Evolutionary conservation across 352 stramenopile species (phyloP).

Genomic region (Aphanomyces stellatus): DNA sequence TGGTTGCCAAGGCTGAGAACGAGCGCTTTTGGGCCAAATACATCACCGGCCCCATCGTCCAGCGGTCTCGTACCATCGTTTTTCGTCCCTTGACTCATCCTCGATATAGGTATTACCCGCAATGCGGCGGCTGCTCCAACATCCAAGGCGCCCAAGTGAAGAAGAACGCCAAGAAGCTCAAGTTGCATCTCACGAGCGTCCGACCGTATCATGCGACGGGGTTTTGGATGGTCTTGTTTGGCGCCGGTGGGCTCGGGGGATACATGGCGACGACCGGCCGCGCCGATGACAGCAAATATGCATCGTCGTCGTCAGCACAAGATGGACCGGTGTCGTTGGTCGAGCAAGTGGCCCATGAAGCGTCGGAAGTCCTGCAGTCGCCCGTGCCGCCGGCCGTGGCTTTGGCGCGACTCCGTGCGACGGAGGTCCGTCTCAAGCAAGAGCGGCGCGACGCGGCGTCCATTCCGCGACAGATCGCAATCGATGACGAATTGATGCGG

Average conservation of each 20-base stretch:
- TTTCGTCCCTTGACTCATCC: too few relatives aligned
- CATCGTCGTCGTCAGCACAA: too few relatives aligned
- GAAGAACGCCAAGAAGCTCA: constrained; percentile 39
- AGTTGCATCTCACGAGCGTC: constrained; percentile 50
- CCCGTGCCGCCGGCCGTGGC: too few relatives aligned
- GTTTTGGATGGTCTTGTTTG: constrained; percentile 70
- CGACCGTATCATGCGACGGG: constrained; percentile 69
- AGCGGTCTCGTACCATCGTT: too few relatives aligned
- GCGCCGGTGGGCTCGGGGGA: constrained; percentile 8
- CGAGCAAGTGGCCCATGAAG: constrained; percentile 4
- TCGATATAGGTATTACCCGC: constrained; percentile 82
- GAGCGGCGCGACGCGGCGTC: background rate
- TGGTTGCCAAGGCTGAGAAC: constrained; percentile 50
- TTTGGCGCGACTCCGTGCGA: background rate
- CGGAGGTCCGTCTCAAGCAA: background rate
- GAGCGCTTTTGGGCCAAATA: background rate
- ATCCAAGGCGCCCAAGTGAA: constrained; percentile 23
- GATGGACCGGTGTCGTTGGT: too few relatives aligned
- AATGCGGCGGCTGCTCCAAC: constrained; percentile 78
- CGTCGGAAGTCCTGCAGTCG: constrained; percentile 3
- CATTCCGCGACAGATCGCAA: background rate
- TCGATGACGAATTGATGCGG: constrained; percentile 1
- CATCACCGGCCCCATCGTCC: background rate
- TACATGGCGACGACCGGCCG: background rate
- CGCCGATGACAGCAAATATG: background rate